Conservation (phyloP, 164 flowering plant genomes). For the Vitis riparia region DNA sequence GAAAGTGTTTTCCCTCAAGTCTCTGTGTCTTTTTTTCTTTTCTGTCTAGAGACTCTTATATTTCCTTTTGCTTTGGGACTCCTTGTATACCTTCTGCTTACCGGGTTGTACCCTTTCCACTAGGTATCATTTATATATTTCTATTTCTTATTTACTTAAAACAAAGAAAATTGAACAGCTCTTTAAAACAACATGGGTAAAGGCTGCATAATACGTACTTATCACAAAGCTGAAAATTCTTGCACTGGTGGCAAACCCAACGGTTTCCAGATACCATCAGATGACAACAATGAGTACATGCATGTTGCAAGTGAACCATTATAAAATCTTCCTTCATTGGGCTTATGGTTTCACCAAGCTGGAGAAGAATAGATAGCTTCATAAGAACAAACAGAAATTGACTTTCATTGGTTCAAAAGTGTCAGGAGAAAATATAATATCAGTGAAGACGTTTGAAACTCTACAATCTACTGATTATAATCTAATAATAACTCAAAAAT, state of each 20-base stretch:
- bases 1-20: no score
- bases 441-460: background rate
- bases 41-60: no score
- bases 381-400: background rate
- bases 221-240: conserved; percentile 90
- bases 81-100: no score
- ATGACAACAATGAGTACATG: conserved; percentile 84
- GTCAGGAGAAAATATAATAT: background rate
- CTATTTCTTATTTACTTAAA: background rate
- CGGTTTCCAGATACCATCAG: conserved; percentile 86
- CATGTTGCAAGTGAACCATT: conserved; percentile 96
- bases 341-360: conserved; percentile 94
- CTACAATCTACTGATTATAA: background rate
- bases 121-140: no score
- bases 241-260: conserved; percentile 90
- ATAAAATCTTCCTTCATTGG: conserved; percentile 99
- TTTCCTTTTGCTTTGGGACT: no score
- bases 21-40: no score
- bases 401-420: background rate
- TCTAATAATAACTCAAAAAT: background rate
- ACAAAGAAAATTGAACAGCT: background rate
- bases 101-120: no score
- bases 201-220: conserved; percentile 49
- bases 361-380: conserved; percentile 16
- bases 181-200: background rate